Evolutionary conservation across 192 early-diverging fungal species (phyloP), one percentile per base, ranked within the genome.

Genomic region (Backusella tarrabulga): DNA sequence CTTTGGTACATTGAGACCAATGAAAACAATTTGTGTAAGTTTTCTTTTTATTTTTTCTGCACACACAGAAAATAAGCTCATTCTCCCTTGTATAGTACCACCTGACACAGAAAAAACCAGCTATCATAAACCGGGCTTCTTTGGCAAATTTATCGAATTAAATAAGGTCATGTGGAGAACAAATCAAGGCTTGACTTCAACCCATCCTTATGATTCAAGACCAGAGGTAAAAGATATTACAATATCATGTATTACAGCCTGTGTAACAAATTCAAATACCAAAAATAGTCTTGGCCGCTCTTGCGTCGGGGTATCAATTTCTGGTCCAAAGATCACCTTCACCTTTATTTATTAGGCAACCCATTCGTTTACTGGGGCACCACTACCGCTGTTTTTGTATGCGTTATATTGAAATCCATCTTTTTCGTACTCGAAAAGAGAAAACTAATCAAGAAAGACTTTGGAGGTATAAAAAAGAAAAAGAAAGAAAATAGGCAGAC

Each of bases 191-290:
- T 84, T 99, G 50, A 95, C 95, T 26, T 92, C 92, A 46, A 90
- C 95, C 9, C 98, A 99, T 81, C 97, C 98, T 69, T 99, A 97
- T 80, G 96, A 97, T 68, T 98, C 97, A 52, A 86, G 92, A 21
- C 97, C 98, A 11, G 85, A 88, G 69, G 90, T 81, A 26, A 66
- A 46, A 66, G 11, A 21, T 8, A 38, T 32, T 32, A 32, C 32
- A 35, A 38, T 41, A 29, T 6, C 21, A 6, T n/a, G 2, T 41
- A 23, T 70, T 70, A 41, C 38, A 34, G 44, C 34, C 1, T 3
- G 1, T n/a, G 38, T 23, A 41, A 35, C 21, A 71, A n/a, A 0
- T 6, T 35, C 35, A 68, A 11, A 3, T 12, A 38, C 8, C 35
- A 40, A 14, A 23, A 56, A 14, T 86, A 90, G 74, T 87, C 92